Evolutionary conservation across 805 yeast genomes (phyloP).

Genomic region (Yarrowia osloensis): DNA sequence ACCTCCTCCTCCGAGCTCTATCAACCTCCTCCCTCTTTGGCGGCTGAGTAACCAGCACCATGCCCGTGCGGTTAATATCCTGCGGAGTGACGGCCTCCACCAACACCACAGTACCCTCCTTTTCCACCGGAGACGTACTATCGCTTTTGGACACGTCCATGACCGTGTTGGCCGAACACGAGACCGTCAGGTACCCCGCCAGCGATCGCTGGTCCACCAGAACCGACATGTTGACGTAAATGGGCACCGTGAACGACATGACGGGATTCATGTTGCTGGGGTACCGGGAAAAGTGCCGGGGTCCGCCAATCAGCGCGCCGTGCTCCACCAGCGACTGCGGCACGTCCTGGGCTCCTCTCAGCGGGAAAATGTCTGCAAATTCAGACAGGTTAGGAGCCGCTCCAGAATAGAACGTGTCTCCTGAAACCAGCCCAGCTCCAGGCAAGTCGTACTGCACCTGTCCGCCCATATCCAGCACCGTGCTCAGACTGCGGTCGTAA

Average conservation of each 20-base stretch:
- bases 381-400: slow-evolving; percentile 8
- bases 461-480: slow-evolving; percentile 46
- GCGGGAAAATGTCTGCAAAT: slow-evolving; percentile 11
- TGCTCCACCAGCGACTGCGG: slow-evolving; percentile 2
- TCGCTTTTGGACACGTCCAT: slow-evolving; percentile 46
- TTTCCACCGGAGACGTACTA: slow-evolving; percentile 48
- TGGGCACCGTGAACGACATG: slow-evolving; percentile 76
- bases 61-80: slow-evolving; percentile 34
- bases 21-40: neutral
- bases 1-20: neutral
- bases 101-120: slow-evolving; percentile 35
- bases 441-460: slow-evolving; percentile 12
- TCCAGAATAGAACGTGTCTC: neutral
- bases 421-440: neutral
- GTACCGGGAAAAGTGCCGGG: neutral
- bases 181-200: slow-evolving; percentile 69
- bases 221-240: slow-evolving; percentile 72
- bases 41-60: neutral
- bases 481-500: slow-evolving; percentile 60
- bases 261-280: slow-evolving; percentile 39
- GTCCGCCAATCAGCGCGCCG: slow-evolving; percentile 15
- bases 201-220: slow-evolving; percentile 58
- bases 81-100: slow-evolving; percentile 34
- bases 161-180: slow-evolving; percentile 47
- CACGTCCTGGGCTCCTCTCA: neutral